Percentiles rank a stretch among this genome's conserved stretches.
These are phyloP conservation scores for Calonectria ilicicola DNA, from an alignment of 2,329 filamentous ascomycete genomes.

Conservation along the genomic window DNA sequence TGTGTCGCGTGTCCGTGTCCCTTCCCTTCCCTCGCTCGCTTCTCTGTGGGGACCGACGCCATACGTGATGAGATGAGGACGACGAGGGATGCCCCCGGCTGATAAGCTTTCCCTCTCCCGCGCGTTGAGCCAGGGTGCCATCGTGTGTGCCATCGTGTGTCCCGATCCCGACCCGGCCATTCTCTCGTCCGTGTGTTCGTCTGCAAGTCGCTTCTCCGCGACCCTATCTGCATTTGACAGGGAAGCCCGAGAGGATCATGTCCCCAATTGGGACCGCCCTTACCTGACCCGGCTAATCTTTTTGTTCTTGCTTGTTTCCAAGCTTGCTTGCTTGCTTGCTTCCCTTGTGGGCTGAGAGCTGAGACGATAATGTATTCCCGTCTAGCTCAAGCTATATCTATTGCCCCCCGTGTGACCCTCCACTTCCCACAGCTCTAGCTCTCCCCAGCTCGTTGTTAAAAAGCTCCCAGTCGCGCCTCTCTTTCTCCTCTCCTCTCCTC, in stretches of 20 bases:
- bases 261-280: background rate
- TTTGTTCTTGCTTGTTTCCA: background rate
- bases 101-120: slow-evolving; percentile 16
- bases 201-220: slow-evolving; percentile 1
- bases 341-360: background rate
- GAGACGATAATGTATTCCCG: background rate
- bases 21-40: background rate
- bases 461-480: slow-evolving; percentile 1
- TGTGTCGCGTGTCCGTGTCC: slow-evolving; percentile 2
- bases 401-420: slow-evolving; percentile 13
- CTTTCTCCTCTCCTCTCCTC: background rate
- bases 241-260: slow-evolving; percentile 4
- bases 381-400: background rate
- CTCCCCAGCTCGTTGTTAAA: slow-evolving; percentile 8
- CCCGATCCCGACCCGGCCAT: background rate
- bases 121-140: background rate
- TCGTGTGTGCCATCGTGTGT: slow-evolving; percentile 4
- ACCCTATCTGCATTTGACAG: slow-evolving; percentile 10
- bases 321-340: background rate
- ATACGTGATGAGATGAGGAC: slow-evolving; percentile 4
- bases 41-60: background rate
- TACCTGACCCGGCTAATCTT: background rate
- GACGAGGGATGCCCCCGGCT: slow-evolving; percentile 10
- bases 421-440: slow-evolving; percentile 1
- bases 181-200: background rate